Conservation (phyloP, 345 rosid species). For the Lepidium sativum region DNA sequence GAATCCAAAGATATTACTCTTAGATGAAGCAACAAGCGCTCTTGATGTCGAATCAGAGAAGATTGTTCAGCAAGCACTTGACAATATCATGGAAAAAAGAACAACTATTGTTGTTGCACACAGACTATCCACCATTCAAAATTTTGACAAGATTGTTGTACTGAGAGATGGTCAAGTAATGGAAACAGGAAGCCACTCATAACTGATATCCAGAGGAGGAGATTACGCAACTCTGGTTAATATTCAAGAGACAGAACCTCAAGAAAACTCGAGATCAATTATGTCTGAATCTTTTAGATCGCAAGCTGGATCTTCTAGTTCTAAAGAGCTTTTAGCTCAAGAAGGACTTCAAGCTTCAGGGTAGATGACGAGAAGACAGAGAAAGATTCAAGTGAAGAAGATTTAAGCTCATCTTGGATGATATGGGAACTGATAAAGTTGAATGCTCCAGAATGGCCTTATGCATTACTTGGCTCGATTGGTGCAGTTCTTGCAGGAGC, state of each 20-base stretch:
- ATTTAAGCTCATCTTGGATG: conserved; percentile 24
- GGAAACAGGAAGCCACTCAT: too few species aligned
- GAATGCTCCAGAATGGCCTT: conserved; percentile 83
- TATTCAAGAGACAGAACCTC: conserved; percentile 38
- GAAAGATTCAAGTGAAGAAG: neutral
- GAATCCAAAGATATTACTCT: too few species aligned
- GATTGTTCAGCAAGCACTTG: too few species aligned
- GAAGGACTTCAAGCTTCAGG: conserved; percentile 25
- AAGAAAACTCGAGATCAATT: conserved; percentile 26
- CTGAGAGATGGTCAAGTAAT: too few species aligned
- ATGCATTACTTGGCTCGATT: conserved; percentile 64
- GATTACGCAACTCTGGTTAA: too few species aligned
- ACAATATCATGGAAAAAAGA: too few species aligned
- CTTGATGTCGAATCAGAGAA: too few species aligned
- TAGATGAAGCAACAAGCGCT: too few species aligned
- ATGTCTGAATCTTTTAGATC: conserved; percentile 35
- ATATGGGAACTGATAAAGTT: conserved; percentile 55
- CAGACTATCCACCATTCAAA: too few species aligned
- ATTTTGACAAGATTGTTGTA: too few species aligned
- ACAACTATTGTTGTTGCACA: too few species aligned
- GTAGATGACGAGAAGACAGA: conserved; percentile 21
- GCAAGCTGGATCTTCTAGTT: conserved; percentile 25
- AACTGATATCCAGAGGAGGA: too few species aligned
- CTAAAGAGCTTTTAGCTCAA: conserved; percentile 14
- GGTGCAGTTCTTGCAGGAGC: conserved; percentile 75